Evolutionary conservation across 176 grass and related monocot species (phyloP).

Genomic region (Oryza coarctata): DNA sequence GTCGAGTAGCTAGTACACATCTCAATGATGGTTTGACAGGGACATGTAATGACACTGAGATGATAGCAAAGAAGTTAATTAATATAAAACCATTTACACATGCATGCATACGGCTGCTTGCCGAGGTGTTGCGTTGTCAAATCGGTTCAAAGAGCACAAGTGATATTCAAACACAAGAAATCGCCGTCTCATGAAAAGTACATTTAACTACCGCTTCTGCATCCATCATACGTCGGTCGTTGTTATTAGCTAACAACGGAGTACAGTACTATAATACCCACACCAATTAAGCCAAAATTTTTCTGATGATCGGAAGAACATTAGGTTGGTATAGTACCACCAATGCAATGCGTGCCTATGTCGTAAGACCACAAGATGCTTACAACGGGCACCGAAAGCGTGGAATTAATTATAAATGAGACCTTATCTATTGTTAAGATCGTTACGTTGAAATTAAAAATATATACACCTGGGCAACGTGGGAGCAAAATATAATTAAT

Average conservation of each 20-base stretch:
- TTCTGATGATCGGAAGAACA: neutral
- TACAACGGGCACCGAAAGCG: too few species aligned
- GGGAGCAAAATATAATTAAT: too few species aligned
- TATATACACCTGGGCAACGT: too few species aligned
- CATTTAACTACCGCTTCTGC: neutral
- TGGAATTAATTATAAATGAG: too few species aligned
- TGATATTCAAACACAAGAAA: constrained; percentile 34
- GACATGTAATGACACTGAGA: too few species aligned
- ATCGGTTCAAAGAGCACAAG: neutral
- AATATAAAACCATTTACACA: too few species aligned
- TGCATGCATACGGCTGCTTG: neutral
- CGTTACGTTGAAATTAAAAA: too few species aligned
- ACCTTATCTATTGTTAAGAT: too few species aligned
- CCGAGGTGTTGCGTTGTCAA: neutral
- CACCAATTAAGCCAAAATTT: neutral
- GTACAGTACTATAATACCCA: neutral
- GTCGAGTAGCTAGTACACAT: too few species aligned
- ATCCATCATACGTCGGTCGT: neutral
- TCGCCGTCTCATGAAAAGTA: neutral
- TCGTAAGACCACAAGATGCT: neutral
- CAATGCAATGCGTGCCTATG: neutral
- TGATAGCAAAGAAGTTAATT: too few species aligned
- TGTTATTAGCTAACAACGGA: neutral
- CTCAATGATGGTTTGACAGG: too few species aligned
- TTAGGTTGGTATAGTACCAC: neutral